Conservation (phyloP, 2,329 filamentous ascomycete species). For the Aureobasidium sp. region DNA sequence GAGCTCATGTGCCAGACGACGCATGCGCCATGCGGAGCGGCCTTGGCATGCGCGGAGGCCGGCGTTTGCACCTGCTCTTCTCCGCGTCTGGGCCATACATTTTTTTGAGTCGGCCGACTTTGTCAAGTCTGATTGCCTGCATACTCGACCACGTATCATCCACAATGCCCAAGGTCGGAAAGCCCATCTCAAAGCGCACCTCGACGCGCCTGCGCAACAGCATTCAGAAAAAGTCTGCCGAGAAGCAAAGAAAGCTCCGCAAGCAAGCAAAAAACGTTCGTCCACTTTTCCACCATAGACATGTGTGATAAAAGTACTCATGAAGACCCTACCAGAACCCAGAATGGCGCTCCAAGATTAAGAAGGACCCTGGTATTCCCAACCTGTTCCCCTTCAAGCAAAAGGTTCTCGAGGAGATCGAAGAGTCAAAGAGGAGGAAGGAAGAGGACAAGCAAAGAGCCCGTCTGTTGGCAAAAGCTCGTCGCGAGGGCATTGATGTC, state of each 20-base stretch:
- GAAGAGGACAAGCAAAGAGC: slow-evolving; percentile 67
- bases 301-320: slow-evolving; percentile 20
- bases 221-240: slow-evolving; percentile 84
- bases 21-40: background rate
- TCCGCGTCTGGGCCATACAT: background rate
- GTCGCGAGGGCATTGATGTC: slow-evolving; percentile 31
- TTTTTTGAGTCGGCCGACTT: slow-evolving; percentile 7
- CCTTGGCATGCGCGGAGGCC: background rate
- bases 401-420: slow-evolving; percentile 87
- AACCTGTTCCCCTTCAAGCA: slow-evolving; percentile 98
- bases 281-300: background rate
- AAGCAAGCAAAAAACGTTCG: slow-evolving; percentile 77
- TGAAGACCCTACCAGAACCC: slow-evolving; percentile 57
- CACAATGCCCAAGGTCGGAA: slow-evolving; percentile 16
- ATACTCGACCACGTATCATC: background rate
- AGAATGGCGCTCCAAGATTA: slow-evolving; percentile 88
- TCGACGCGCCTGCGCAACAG: slow-evolving; percentile 87
- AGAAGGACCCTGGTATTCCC: slow-evolving; percentile 97
- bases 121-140: background rate
- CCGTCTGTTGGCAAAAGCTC: slow-evolving; percentile 58
- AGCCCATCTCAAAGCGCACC: slow-evolving; percentile 90
- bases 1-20: background rate
- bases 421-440: slow-evolving; percentile 76
- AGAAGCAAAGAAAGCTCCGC: slow-evolving; percentile 83
- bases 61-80: background rate